phyloP scores from a whole-genome alignment of 768 basidiomycete genomes.

The Tricholoma sp. region DNA sequence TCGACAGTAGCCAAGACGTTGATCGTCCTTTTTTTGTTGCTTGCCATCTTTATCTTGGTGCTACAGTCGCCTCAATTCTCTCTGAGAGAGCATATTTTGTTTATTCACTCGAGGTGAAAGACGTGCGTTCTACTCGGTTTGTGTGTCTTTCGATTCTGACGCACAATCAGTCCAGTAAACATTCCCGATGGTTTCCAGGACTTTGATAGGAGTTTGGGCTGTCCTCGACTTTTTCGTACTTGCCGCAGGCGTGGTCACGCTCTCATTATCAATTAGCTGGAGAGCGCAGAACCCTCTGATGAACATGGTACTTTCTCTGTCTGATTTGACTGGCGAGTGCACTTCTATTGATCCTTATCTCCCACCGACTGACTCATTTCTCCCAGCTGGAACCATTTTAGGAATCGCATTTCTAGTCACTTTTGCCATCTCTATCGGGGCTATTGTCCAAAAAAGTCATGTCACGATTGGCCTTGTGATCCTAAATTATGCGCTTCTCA shows the following conservation, averaged over 20 bases:
- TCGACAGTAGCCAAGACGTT: conserved; percentile 58
- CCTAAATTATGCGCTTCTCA: conserved; percentile 71
- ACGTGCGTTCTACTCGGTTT: neutral
- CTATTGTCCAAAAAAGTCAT: conserved; percentile 66
- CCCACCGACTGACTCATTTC: neutral
- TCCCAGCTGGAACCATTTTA: conserved; percentile 61
- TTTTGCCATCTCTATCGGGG: conserved; percentile 65
- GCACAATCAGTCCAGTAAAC: neutral
- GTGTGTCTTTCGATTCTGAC: neutral
- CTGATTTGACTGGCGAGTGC: conserved; percentile 56
- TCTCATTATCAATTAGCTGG: conserved; percentile 72
- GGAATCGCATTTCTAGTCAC: conserved; percentile 66
- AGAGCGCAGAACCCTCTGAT: conserved; percentile 60
- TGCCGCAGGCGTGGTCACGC: conserved; percentile 58
- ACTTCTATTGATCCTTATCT: neutral
- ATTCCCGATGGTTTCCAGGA: conserved; percentile 61
- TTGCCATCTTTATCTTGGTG: conserved; percentile 28
- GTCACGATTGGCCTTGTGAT: conserved; percentile 65
- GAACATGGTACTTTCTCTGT: conserved; percentile 61
- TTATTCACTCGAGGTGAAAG: neutral
- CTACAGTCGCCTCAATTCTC: conserved; percentile 41
- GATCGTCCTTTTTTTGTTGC: conserved; percentile 53
- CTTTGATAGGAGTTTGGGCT: conserved; percentile 66
- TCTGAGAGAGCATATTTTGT: conserved; percentile 41
- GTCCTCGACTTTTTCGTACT: conserved; percentile 68